Evolutionary conservation across 345 rosid species (phyloP).

Genomic region (Alliaria petiolata): DNA sequence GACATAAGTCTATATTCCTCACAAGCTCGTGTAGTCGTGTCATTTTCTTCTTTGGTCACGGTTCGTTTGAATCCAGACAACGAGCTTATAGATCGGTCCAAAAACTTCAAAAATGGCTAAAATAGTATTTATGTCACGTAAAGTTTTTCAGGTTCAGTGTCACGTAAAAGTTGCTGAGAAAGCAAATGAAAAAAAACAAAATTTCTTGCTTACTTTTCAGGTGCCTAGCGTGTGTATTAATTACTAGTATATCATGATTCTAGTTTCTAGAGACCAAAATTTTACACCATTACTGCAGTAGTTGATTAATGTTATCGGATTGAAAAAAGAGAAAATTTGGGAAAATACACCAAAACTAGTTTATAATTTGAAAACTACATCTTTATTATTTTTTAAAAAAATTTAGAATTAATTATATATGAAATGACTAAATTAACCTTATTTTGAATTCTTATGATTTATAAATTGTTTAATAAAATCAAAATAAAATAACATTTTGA

Average conservation of each 20-base stretch:
- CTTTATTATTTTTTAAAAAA: too few species aligned
- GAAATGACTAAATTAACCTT: too few species aligned
- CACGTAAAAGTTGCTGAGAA: conserved; percentile 15
- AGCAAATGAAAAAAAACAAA: background rate
- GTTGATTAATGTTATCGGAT: background rate
- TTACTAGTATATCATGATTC: background rate
- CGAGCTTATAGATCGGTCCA: background rate
- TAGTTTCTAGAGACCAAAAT: background rate
- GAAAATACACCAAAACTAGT: background rate
- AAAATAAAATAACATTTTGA: too few species aligned
- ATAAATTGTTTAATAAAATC: too few species aligned
- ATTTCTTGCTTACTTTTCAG: conserved; percentile 18
- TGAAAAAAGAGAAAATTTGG: background rate
- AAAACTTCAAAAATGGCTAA: background rate
- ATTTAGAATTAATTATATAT: too few species aligned
- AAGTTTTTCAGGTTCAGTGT: background rate
- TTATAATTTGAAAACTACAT: background rate
- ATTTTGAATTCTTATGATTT: too few species aligned
- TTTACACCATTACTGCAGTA: background rate
- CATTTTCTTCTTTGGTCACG: background rate
- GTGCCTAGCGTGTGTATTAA: conserved; percentile 15
- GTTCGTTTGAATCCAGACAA: background rate
- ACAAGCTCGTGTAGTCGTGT: background rate
- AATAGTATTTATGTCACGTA: conserved; percentile 21
- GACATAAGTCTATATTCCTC: conserved; percentile 17